phyloP scores from a whole-genome alignment of 139 green algal species.

The Diplosphaera chodatii region DNA sequence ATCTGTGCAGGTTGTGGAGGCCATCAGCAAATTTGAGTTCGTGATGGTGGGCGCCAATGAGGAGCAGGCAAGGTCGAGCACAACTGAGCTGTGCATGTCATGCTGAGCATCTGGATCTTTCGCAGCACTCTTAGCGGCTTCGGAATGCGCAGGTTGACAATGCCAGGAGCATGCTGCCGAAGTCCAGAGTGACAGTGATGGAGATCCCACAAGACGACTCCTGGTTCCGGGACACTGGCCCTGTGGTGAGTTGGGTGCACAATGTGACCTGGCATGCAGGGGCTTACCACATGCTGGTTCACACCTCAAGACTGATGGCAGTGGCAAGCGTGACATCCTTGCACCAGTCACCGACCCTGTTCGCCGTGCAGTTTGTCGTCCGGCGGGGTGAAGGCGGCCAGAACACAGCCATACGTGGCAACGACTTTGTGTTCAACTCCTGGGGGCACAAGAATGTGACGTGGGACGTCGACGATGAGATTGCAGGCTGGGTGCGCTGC shows the following conservation, averaged over 20 bases:
- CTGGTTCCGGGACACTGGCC: slow-evolving; percentile 44
- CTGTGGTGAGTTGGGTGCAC: slow-evolving; percentile 18
- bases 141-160: not conserved
- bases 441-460: slow-evolving; percentile 43
- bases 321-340: not conserved
- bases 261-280: not conserved
- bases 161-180: not conserved
- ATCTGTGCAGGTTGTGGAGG: not conserved
- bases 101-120: too few relatives aligned
- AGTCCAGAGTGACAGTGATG: slow-evolving; percentile 12
- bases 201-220: slow-evolving; percentile 31
- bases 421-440: slow-evolving; percentile 56
- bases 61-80: not conserved
- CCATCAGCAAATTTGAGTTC: not conserved
- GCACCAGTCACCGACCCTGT: not conserved
- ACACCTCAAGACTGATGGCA: too few relatives aligned
- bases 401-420: slow-evolving; percentile 14
- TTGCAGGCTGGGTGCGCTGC: not conserved
- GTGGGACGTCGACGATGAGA: not conserved
- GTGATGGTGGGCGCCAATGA: not conserved
- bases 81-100: too few relatives aligned
- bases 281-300: too few relatives aligned
- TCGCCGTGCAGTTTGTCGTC: slow-evolving; percentile 22
- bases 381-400: not conserved
- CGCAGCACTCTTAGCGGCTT: too few relatives aligned